Evolutionary conservation across 192 early-diverging fungal species (phyloP).

Genomic region (Pecoramyces ruminantium): DNA sequence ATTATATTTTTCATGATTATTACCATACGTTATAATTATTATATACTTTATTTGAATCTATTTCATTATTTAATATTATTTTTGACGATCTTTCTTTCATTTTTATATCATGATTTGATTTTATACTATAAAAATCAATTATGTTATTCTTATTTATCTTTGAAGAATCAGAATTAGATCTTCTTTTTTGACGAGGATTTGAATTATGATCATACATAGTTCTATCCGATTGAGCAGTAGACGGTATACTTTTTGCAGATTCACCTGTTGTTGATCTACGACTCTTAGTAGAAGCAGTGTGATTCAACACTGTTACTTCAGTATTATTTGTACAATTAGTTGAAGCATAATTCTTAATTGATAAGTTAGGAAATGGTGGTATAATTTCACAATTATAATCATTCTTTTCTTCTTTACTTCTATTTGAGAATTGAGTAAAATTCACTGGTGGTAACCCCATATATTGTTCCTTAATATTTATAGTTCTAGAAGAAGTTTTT

Average conservation of each 20-base stretch:
- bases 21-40: neutral
- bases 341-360: neutral
- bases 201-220: neutral
- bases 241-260: neutral
- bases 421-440: neutral
- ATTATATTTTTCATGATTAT: no score
- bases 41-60: neutral
- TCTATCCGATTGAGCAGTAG: neutral
- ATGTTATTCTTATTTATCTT: neutral
- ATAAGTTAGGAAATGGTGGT: neutral
- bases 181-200: neutral
- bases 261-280: neutral
- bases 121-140: neutral
- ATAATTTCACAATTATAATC: no score
- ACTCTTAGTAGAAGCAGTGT: neutral
- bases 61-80: neutral
- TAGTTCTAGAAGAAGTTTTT: no score
- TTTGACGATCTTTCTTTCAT: neutral
- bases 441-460: neutral
- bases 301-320: neutral
- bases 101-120: neutral
- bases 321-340: neutral
- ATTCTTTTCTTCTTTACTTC: neutral
- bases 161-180: neutral
- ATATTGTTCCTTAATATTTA: neutral